Conservation (phyloP, 129 eudicot genomes). For the Silybum marianum region DNA sequence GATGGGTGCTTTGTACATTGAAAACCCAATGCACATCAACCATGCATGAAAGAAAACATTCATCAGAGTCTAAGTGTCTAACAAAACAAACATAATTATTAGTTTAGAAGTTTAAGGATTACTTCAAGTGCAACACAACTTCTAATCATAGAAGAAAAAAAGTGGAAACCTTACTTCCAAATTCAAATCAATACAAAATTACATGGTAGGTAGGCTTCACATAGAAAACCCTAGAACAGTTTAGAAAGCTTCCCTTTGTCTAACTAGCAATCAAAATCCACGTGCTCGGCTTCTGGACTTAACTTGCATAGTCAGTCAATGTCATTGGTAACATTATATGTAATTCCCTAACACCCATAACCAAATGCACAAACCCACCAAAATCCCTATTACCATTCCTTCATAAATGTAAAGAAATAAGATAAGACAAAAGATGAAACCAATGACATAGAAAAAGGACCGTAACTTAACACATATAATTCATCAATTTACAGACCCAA, state of each 20-base stretch:
- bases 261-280: not conserved
- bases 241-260: not conserved
- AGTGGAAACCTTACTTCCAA: slow-evolving; percentile 12
- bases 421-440: not conserved
- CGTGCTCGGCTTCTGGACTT: not conserved
- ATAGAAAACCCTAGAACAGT: not conserved
- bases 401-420: not conserved
- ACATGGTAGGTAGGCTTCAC: too few relatives aligned
- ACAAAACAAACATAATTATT: not conserved
- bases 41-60: not conserved
- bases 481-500: not conserved
- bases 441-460: not conserved
- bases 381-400: not conserved
- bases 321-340: not conserved
- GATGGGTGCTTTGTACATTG: too few relatives aligned
- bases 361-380: not conserved
- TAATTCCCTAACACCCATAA: slow-evolving; percentile 15
- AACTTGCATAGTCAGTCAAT: not conserved
- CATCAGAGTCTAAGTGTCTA: not conserved
- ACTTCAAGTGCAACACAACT: slow-evolving; percentile 2
- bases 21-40: not conserved
- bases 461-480: not conserved
- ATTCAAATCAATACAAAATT: slow-evolving; percentile 1
- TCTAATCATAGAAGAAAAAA: not conserved
- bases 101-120: not conserved